Base-by-base conservation (phyloP, 306 rosid species). In the Delonix regia region DNA sequence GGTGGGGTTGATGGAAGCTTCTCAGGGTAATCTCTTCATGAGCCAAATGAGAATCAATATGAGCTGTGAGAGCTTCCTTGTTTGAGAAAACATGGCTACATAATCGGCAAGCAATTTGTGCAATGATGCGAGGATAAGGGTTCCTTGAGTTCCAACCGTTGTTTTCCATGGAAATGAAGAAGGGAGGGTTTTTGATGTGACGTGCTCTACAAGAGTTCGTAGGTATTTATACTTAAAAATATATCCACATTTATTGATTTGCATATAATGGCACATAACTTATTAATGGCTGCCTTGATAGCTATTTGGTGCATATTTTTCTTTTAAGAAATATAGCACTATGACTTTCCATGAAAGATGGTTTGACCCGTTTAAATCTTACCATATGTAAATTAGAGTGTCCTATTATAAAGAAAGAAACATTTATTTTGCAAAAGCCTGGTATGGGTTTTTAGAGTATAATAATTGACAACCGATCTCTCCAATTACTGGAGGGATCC, bases 11-110 rank as follows among this genome's bases (percentile, higher is more conserved):
- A 41, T 73, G 51, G 18, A 74, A 83, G 61, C 83, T 81, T 61
- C 70, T 83, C 10, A 78, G 19, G 41, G 79, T 67, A n/a, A 38
- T 48, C 21, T 85, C 90, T 2, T 86, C 88, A 7, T 78, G 76
- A 63, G 64, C 67, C 33, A 88, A 67, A 68, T 94, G 98, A 55
- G 87, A 70, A 14, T 87, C 93, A 2, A 92, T 77, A 16, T 90
- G 98, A 47, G 68, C 44, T 27, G 85, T 30, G 21, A 92, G 87
- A 28, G 89, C 85, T 64, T 84, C 87, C 18, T 63, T 76, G 85
- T 27, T 83, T 63, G 52, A 0, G 56, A 90, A 84, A 66, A 76
- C 69, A 11, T 42, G 78, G 28, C 65, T 80, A 77, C 98, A 92
- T n/a, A 90, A 22, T 30, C 85, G 81, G 33, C 98, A 94, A 14